Evolutionary conservation across 2,329 filamentous ascomycete species (phyloP), one percentile per base, ranked within the genome.

Genomic region (Macrophomina phaseolina): DNA sequence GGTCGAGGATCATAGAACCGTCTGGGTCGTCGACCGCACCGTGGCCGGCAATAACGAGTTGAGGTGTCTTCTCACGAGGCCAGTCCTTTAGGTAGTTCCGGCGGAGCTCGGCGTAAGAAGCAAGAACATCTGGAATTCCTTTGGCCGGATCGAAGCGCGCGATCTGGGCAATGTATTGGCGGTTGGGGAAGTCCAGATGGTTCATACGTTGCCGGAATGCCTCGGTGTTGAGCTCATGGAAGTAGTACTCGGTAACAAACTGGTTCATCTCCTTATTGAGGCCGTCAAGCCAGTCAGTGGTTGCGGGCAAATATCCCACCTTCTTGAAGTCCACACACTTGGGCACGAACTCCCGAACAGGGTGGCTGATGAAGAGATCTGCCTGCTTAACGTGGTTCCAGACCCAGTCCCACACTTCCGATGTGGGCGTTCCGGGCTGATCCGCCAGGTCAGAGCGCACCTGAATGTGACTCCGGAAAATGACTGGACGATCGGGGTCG

Each of bases 141-240:
- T 94, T 95, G 55, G 91, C 88, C 0, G 92, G 92, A 71, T 95
- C 92, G 75, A 95, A 95, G 23, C 92, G 89, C 1, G 92, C 91
- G 32, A 94, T 87, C 75, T 95, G 92, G 5, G 90, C 85, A 71
- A 95, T 92, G 77, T 93, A 95, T 73, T 89, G 86, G 70, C 89
- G 85, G 11, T 81, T 79, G 3, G 88, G 87, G 78, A 84, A 89
- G 52, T 82, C 79, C 34, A 90, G 79, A 71, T 84, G 80, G n/a
- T 85, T 83, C 80, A 89, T 87, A 74, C 85, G 78, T 77, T 89
- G 82, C 56, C 85, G 76, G 72, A 85, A 80, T 77, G 87, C 89
- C 74, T 87, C 82, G 2, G 81, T 79, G 72, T 90, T 90, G 79
- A 94, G 92, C n/a, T 89, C 82, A 70, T 91, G 87, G 61, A 90